A percentile compares a stretch with the other conserved stretches of the same genome.
These are phyloP conservation scores for Apiospora saccharicola DNA, from an alignment of 2,329 filamentous ascomycete genomes.

Conservation along the genomic window DNA sequence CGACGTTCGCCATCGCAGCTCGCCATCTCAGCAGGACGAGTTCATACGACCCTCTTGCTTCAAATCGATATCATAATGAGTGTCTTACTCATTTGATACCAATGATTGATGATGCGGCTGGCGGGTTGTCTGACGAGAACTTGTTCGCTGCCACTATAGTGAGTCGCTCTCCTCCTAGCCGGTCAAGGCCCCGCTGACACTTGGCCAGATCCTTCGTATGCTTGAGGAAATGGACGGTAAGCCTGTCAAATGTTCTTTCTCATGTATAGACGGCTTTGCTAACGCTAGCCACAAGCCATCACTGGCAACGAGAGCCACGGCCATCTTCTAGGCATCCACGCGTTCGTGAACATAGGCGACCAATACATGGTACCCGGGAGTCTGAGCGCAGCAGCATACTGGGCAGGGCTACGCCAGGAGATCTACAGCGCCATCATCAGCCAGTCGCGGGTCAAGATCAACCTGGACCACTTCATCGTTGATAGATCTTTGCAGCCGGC, in stretches of 20 bases:
- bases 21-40: slow-evolving; percentile 59
- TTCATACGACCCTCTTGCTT: slow-evolving; percentile 56
- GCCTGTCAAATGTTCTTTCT: background rate
- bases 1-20: slow-evolving; percentile 63
- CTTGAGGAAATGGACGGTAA: slow-evolving; percentile 55
- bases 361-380: slow-evolving; percentile 49
- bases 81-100: slow-evolving; percentile 60
- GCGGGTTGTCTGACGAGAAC: slow-evolving; percentile 54
- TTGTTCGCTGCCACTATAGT: slow-evolving; percentile 57
- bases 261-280: too few species aligned
- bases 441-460: slow-evolving; percentile 55
- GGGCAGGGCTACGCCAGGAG: slow-evolving; percentile 64
- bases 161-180: background rate
- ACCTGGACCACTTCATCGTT: slow-evolving; percentile 57
- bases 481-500: slow-evolving; percentile 57
- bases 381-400: slow-evolving; percentile 63
- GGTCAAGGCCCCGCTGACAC: background rate
- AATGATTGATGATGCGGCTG: slow-evolving; percentile 49
- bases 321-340: slow-evolving; percentile 54
- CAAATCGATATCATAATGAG: slow-evolving; percentile 60
- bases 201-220: slow-evolving; percentile 52
- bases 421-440: slow-evolving; percentile 63
- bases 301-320: slow-evolving; percentile 55
- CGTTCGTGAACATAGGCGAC: slow-evolving; percentile 53
- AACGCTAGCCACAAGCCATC: slow-evolving; percentile 38